phyloP scores from a whole-genome alignment of 345 rosid genomes.

The Melaleuca alternifolia region DNA sequence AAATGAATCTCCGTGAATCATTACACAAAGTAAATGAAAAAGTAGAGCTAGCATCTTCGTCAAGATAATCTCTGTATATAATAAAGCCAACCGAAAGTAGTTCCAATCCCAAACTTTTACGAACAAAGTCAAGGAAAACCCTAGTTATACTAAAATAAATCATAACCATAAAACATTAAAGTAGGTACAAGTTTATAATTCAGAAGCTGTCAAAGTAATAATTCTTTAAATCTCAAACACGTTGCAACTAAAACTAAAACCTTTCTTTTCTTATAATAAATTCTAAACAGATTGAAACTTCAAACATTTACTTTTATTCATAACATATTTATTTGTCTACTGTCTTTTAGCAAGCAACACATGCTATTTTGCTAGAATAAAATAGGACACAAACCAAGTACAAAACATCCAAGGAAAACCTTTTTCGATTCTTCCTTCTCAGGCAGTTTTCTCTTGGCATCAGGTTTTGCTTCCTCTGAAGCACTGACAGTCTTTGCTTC shows the following conservation, averaged over 20 bases:
- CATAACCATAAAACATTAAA: not conserved
- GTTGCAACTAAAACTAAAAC: not conserved
- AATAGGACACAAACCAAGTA: not conserved
- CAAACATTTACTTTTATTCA: not conserved
- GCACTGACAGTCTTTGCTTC: constrained; percentile 12
- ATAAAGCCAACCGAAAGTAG: not conserved
- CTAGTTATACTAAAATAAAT: not conserved
- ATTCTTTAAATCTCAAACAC: not conserved
- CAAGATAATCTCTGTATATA: not conserved
- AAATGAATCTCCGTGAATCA: not conserved
- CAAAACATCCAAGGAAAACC: constrained; percentile 21
- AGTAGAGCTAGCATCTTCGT: not conserved
- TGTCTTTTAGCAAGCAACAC: not conserved
- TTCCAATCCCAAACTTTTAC: not conserved
- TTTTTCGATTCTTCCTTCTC: constrained; percentile 54
- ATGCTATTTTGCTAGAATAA: not conserved
- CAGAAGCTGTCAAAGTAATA: not conserved
- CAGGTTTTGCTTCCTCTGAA: constrained; percentile 23
- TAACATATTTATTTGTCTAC: not conserved
- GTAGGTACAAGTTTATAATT: not conserved
- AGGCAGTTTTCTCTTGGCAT: constrained; percentile 57
- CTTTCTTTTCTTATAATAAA: not conserved
- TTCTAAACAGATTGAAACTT: not conserved
- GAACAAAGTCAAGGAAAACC: not conserved
- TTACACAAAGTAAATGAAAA: not conserved